Evolutionary conservation across 176 grass and related monocot genomes (phyloP), one percentile per base, ranked within the genome.

Genomic region (Juncus inflexus): DNA sequence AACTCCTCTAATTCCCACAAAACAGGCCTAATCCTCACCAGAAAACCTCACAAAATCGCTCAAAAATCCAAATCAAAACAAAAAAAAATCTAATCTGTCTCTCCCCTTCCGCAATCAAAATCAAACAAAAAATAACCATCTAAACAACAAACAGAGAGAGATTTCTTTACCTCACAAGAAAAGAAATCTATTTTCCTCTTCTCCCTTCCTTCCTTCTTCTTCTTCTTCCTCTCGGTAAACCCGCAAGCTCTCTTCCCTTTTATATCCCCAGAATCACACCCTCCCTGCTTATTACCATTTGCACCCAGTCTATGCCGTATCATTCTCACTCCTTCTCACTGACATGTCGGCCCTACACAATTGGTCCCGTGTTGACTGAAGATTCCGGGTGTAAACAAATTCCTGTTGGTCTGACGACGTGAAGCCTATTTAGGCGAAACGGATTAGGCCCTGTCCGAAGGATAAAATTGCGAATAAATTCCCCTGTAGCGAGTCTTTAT

Each of bases 141-240:
- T 19, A 47, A 57, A 57, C 5, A 9, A 57, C 12, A 15, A 12
- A 57, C 4, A 13, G n/a, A 35, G 11, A 3, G 12, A 60, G 42
- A 47, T 58, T 12, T 5, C 9, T 12, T 47, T 36, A 71, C 68
- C 68, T 71, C 39, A 52, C 55, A 60, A 49, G 68, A 71, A 69
- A 71, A 49, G 68, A 71, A 69, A 71, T 58, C 10, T 40, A 71
- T 57, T 45, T 52, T 38, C 4, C 54, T 40, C 35, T 38, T 13
- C 16, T 9, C 9, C 68, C 54, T 37, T 55, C 43, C 36, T 41
- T 12, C 51, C 53, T 56, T 7, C 12, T 15, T 57, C 49, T 53
- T 52, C 50, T 62, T 60, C 36, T 62, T 38, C n/a, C 42, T 66
- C 42, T n/a, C 50, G 51, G 7, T 3, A 71, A 39, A 41, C 37